These are phyloP conservation scores for Beauveria australis DNA, from an alignment of 2,329 filamentous ascomycete genomes.

Conservation along the genomic window DNA sequence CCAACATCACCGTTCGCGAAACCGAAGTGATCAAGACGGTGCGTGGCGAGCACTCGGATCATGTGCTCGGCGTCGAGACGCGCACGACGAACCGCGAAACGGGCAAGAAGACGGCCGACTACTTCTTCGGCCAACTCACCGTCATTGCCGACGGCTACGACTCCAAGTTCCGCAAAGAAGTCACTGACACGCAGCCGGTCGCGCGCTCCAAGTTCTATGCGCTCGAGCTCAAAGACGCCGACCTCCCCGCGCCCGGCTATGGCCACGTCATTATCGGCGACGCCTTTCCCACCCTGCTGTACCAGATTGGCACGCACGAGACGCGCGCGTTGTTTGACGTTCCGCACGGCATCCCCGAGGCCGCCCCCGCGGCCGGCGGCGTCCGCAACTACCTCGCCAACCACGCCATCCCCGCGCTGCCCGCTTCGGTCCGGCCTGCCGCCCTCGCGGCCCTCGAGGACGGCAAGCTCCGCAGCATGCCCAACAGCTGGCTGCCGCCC, in stretches of 20 bases:
- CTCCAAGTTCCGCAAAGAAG: slow-evolving; percentile 81
- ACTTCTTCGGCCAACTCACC: slow-evolving; percentile 82
- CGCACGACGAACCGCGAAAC: slow-evolving; percentile 52
- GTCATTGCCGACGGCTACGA: slow-evolving; percentile 88
- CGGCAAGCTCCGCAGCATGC: slow-evolving; percentile 76
- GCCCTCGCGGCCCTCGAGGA: slow-evolving; percentile 70
- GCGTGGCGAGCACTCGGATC: slow-evolving; percentile 55
- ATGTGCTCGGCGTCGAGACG: slow-evolving; percentile 77
- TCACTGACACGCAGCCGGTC: slow-evolving; percentile 57
- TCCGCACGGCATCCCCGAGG: slow-evolving; percentile 66
- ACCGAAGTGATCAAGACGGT: slow-evolving; percentile 75
- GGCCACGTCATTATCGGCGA: slow-evolving; percentile 84
- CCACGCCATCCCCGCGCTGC: slow-evolving; percentile 70
- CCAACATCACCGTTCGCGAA: slow-evolving; percentile 86
- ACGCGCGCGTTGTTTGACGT: slow-evolving; percentile 87
- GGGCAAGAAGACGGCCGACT: slow-evolving; percentile 53
- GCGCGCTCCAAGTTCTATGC: slow-evolving; percentile 87
- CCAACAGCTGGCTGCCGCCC: slow-evolving; percentile 87
- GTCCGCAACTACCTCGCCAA: slow-evolving; percentile 78
- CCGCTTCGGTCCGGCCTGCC: slow-evolving; percentile 59
- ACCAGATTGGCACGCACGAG: slow-evolving; percentile 94
- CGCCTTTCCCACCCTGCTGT: slow-evolving; percentile 72
- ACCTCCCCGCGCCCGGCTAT: slow-evolving; percentile 64
- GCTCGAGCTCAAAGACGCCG: slow-evolving; percentile 82
- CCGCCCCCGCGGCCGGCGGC: slow-evolving; percentile 66